Evolutionary conservation across 2,329 filamentous ascomycete genomes (phyloP).

Genomic region (Fusarium hainanense): DNA sequence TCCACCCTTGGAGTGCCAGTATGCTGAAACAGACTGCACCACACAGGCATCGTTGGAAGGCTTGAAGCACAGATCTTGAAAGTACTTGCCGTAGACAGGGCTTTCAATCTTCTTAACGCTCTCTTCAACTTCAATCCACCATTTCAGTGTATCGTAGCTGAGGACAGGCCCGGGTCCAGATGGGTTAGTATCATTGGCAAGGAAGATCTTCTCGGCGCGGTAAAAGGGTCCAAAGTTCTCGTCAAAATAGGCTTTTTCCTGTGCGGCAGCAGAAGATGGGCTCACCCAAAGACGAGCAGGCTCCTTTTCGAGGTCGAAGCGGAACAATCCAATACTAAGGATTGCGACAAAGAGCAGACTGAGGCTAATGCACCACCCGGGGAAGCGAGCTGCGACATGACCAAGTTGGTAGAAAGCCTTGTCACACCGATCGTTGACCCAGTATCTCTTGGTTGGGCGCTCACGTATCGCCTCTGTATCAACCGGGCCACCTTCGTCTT

Average conservation of each 20-base stretch:
- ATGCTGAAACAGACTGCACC: slow-evolving; percentile 90
- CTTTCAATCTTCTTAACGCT: slow-evolving; percentile 80
- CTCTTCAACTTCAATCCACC: slow-evolving; percentile 94
- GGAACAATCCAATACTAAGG: slow-evolving; percentile 87
- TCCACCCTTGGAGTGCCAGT: slow-evolving; percentile 74
- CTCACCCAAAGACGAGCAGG: slow-evolving; percentile 97
- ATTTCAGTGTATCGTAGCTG: slow-evolving; percentile 86
- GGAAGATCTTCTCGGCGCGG: slow-evolving; percentile 89
- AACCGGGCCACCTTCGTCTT: slow-evolving; percentile 86
- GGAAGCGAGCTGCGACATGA: slow-evolving; percentile 82
- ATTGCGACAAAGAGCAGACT: slow-evolving; percentile 81
- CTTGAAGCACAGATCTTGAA: slow-evolving; percentile 93
- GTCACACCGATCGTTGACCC: slow-evolving; percentile 85
- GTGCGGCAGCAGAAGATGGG: slow-evolving; percentile 86
- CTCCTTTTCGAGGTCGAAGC: slow-evolving; percentile 89
- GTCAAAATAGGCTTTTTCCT: slow-evolving; percentile 96
- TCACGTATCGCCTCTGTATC: slow-evolving; percentile 82
- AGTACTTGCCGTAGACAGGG: slow-evolving; percentile 70
- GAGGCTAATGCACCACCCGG: slow-evolving; percentile 80
- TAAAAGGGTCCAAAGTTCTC: slow-evolving; percentile 95
- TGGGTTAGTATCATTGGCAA: slow-evolving; percentile 84
- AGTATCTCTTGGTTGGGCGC: slow-evolving; percentile 81
- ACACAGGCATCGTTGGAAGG: slow-evolving; percentile 90
- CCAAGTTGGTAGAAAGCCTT: slow-evolving; percentile 83
- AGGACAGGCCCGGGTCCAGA: slow-evolving; percentile 79